Base-by-base conservation (phyloP, 495 filamentous ascomycete genomes). In the Penicillium alfredii region DNA sequence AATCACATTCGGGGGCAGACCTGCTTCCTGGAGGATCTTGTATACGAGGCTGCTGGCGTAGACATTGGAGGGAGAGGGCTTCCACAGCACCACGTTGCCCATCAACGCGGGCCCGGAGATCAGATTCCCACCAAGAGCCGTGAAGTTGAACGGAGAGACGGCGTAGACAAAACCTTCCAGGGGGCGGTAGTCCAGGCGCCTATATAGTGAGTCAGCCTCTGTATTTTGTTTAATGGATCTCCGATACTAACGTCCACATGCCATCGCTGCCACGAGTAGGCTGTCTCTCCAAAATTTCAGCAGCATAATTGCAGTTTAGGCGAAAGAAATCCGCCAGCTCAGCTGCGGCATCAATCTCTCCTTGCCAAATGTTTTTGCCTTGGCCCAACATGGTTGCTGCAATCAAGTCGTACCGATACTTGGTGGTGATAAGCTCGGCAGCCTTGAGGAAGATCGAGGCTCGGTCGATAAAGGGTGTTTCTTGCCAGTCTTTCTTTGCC, bases 331-430 rank as follows among this genome's bases (percentile, higher is more conserved):
- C 89, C 38, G 78, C 81, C 36, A 94, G 63, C 61, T 97, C 90
- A 1, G 90, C 89, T 2, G 88, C 88, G 13, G 88, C 80, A 63
- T 97, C 90, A 45, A 96, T 95, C 71, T 97, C 90, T 28, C 85
- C 90, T 57, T 97, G 90, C 88, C 88, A 96, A 12, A 85, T 83
- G 55, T 94, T 96, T 72, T 97, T 97, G 31, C 90, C 90, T 59
- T 97, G 90, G 18, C 90, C 90, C 6, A 94, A 69, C 75, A 97
- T 95, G 0, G 90, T 97, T 1, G 86, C 81, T 2, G 92, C 88
- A 74, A 95, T 88, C 35, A 97, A 67, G 30, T 94, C 85, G 57
- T 93, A 93, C 42, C 90, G 77, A 64, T 97, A 96, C 58, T 96
- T 95, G 24, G 74, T 78, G 23, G 82, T 71, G 32, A 94, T 77